phyloP scores from a whole-genome alignment of 2,329 filamentous ascomycete species.

The Neofusicoccum umdonicola region DNA sequence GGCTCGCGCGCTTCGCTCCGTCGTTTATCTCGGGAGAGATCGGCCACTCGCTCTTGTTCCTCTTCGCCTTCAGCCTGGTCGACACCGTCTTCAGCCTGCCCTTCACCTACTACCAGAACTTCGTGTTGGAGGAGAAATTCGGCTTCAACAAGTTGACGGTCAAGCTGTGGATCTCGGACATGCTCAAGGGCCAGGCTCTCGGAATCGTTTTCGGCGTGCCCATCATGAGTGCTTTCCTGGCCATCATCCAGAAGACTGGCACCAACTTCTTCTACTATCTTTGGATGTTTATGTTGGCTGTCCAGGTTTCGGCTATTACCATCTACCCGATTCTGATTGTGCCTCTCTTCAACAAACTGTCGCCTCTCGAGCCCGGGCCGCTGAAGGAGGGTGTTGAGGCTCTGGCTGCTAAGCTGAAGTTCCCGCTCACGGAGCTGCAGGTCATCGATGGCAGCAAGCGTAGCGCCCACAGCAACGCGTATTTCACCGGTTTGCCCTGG shows the following conservation, averaged over 20 bases:
- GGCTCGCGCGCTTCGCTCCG: conserved; percentile 73
- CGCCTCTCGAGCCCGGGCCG: conserved; percentile 79
- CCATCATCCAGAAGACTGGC: conserved; percentile 92
- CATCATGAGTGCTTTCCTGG: conserved; percentile 85
- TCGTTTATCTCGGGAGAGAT: conserved; percentile 85
- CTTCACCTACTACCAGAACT: conserved; percentile 85
- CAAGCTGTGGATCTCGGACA: conserved; percentile 81
- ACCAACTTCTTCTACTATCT: conserved; percentile 97
- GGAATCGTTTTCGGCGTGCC: conserved; percentile 78
- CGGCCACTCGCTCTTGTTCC: conserved; percentile 86
- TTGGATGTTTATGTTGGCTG: conserved; percentile 84
- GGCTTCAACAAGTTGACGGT: conserved; percentile 99
- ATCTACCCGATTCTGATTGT: conserved; percentile 94
- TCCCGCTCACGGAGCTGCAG: conserved; percentile 88
- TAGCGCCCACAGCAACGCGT: conserved; percentile 84
- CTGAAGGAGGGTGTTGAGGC: conserved; percentile 86
- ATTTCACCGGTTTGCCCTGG: conserved; percentile 97
- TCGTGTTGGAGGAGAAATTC: conserved; percentile 93
- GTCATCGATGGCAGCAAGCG: conserved; percentile 93
- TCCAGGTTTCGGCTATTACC: conserved; percentile 93
- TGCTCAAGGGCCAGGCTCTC: conserved; percentile 86
- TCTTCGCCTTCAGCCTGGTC: conserved; percentile 80
- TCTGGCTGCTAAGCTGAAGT: conserved; percentile 78
- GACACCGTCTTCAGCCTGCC: conserved; percentile 79
- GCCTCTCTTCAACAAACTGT: conserved; percentile 97